Conservation (phyloP, 768 basidiomycete species). For the Pleurotus ostreatus region DNA sequence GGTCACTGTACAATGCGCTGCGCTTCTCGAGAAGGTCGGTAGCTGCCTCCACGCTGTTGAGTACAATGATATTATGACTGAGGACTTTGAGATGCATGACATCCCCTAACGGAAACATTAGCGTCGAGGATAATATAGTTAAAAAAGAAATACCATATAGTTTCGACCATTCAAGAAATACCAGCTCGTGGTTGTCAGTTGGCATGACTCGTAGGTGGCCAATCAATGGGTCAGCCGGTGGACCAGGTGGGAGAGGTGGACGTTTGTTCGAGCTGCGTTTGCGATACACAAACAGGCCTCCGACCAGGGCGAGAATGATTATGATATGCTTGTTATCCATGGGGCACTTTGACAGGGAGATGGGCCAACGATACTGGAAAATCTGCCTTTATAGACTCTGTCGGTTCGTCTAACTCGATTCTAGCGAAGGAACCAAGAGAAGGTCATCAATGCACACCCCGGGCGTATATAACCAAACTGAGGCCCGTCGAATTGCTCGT, state of each 20-base stretch:
- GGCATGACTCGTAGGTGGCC: conserved; percentile 24
- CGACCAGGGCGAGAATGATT: too few relatives aligned
- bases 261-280: background rate
- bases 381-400: too few relatives aligned
- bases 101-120: conserved; percentile 14
- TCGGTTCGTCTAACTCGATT: too few relatives aligned
- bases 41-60: conserved; percentile 20
- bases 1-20: conserved; percentile 22
- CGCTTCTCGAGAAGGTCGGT: conserved; percentile 24
- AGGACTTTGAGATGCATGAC: conserved; percentile 19
- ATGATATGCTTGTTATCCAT: too few relatives aligned
- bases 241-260: conserved; percentile 19
- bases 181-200: conserved; percentile 12
- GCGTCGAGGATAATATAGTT: background rate
- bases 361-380: too few relatives aligned
- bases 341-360: too few relatives aligned
- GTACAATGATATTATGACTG: conserved; percentile 21
- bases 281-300: too few relatives aligned
- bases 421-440: too few relatives aligned
- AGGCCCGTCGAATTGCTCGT: too few relatives aligned
- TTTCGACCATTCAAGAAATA: conserved; percentile 24
- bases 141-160: conserved; percentile 20
- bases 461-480: too few relatives aligned
- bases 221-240: conserved; percentile 22
- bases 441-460: too few relatives aligned